These are phyloP conservation scores for Venustampulla echinocandica DNA, from an alignment of 495 filamentous ascomycete genomes.

Conservation along the genomic window DNA sequence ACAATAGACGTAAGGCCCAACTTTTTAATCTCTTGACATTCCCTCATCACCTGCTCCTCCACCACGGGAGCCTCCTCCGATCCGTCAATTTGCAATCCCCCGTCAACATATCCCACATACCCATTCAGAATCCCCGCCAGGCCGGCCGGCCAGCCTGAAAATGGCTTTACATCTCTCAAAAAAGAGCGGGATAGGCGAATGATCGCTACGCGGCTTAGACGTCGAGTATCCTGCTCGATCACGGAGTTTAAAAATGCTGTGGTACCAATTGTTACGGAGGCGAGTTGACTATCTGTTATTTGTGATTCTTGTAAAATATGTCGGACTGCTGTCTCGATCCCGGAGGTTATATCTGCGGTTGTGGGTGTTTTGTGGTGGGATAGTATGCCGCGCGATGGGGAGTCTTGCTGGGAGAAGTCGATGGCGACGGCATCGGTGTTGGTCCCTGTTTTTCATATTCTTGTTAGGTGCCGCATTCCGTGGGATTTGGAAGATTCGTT, in stretches of 20 bases:
- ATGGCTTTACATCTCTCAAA: conserved; percentile 46
- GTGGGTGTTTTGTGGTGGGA: conserved; percentile 20
- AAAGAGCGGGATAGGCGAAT: conserved; percentile 46
- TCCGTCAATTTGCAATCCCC: conserved; percentile 39
- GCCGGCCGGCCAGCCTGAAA: conserved; percentile 38
- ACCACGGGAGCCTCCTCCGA: conserved; percentile 37
- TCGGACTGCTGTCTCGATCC: conserved; percentile 31
- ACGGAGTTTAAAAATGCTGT: conserved; percentile 59
- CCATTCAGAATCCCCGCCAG: conserved; percentile 38
- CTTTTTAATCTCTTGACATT: conserved; percentile 34
- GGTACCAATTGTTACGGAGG: conserved; percentile 43
- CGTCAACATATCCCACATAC: conserved; percentile 35
- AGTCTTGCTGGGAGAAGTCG: conserved; percentile 4
- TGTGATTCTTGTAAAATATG: conserved; percentile 25
- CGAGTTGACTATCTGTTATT: conserved; percentile 22
- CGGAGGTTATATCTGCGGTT: conserved; percentile 32
- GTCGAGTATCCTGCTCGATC: conserved; percentile 43
- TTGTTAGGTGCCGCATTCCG: too few relatives aligned
- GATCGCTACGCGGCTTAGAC: conserved; percentile 45
- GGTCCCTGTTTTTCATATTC: too few relatives aligned
- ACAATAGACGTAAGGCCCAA: conserved; percentile 42
- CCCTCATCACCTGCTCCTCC: conserved; percentile 33
- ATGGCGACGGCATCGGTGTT: conserved; percentile 18
- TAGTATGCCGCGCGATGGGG: conserved; percentile 16
- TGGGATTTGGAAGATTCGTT: too few relatives aligned